Evolutionary conservation across 306 rosid genomes (phyloP).

Genomic region (Oemleria cerasiformis): DNA sequence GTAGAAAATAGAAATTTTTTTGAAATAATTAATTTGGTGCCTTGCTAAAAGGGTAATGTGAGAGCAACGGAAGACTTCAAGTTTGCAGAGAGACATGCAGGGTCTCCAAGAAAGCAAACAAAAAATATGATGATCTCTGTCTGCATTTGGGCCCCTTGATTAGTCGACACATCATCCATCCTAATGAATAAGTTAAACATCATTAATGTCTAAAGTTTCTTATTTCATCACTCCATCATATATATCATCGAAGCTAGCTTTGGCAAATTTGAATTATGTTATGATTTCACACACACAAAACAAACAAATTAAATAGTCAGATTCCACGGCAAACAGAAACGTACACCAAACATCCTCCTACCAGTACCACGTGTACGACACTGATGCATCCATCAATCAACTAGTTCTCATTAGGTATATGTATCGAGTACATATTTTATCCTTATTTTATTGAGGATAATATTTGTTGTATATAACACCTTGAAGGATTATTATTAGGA

Average conservation of each 20-base stretch:
- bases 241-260: not conserved
- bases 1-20: not conserved
- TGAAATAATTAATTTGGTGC: not conserved
- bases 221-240: not conserved
- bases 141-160: constrained; percentile 10
- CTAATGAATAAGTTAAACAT: not conserved
- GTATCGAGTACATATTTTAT: no score
- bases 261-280: no score
- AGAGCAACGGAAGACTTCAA: constrained; percentile 14
- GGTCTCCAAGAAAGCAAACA: constrained; percentile 5
- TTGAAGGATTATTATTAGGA: no score
- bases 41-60: constrained; percentile 11
- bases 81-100: not conserved
- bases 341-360: constrained; percentile 3
- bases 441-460: no score
- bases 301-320: not conserved
- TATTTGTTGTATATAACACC: no score
- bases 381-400: constrained; percentile 12
- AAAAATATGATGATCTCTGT: constrained; percentile 7
- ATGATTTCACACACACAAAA: no score
- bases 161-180: constrained; percentile 4
- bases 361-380: constrained; percentile 62
- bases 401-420: not conserved
- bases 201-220: not conserved
- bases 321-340: not conserved